Base-by-base conservation (phyloP, 768 basidiomycete species). In the Galerina marginata region DNA sequence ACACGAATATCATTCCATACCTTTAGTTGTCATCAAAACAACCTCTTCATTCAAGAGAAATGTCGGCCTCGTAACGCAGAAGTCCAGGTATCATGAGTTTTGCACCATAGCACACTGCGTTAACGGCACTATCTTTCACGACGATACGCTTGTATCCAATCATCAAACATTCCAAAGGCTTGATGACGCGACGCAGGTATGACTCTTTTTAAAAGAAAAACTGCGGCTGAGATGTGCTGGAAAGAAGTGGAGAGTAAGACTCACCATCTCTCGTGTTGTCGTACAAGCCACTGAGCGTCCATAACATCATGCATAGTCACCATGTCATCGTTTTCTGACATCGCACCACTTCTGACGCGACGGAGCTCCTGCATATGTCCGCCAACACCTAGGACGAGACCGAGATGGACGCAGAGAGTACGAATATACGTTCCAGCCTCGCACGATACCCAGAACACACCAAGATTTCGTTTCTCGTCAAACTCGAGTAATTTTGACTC, bases 291-390 rank as follows among this genome's bases (percentile, higher is more conserved):
- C 69, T 99, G 97, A 11, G 97, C 97, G 74, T 99, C 97, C 77
- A 99, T 79, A 29, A 99, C 96, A 73, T 99, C 97, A 77, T 99
- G 97, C 97, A 99, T 99, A 20, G 96, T 96, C 61, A 99, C 97
- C 69, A 98, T 95, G 67, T 95, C 95, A 72, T 99, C 96, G 72
- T 93, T 95, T 79, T 99, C 97, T 50, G 91, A 93, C 86, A 98
- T 90, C 50, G 96, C 96, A 69, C 97, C 97, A 72, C 91, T 93
- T 65, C 97, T 81, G 12, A 99, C 96, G 68, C 97, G 81, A 67
- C 97, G 84, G 59, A 99, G 83, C 74, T 99, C 97, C 78, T 99
- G 96, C 97, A 99, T 99, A 76, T 99, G 97, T n/a, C 96, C 97
- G 23, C 97, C 97, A 29, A 99, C 96, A 62, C 97, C 97, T 39